These are phyloP conservation scores for Trifolium repens DNA, from an alignment of 306 rosid genomes.

Conservation along the genomic window DNA sequence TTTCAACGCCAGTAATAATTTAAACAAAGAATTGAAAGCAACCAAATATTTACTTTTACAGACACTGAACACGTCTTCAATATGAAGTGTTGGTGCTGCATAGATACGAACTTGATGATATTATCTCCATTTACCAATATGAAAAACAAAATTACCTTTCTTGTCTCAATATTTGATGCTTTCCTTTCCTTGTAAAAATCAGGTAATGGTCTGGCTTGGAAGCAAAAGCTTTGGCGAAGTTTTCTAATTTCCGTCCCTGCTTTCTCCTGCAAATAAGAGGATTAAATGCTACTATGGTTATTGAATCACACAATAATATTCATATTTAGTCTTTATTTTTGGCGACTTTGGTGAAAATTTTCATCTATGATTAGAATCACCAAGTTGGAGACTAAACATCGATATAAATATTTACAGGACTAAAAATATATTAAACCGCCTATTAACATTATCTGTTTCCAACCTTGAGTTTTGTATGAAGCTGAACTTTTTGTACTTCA, in stretches of 20 bases:
- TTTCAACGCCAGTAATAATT: not conserved
- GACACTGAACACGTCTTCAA: not conserved
- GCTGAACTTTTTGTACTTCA: constrained; percentile 67
- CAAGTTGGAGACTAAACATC: not conserved
- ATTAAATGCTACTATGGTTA: not conserved
- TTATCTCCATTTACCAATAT: not conserved
- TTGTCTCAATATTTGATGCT: constrained; percentile 53
- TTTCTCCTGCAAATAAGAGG: constrained; percentile 66
- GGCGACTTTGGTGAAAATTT: not conserved
- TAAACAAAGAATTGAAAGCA: not conserved
- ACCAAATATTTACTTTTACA: not conserved
- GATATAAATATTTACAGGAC: not conserved
- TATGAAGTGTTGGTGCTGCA: not conserved
- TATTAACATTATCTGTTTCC: constrained; percentile 25
- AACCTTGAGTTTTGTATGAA: constrained; percentile 74
- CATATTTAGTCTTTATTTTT: not conserved
- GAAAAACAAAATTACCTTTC: constrained; percentile 43
- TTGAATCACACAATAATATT: not conserved
- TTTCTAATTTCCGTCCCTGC: constrained; percentile 71
- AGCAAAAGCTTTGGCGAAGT: constrained; percentile 79
- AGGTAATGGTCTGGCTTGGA: constrained; percentile 94
- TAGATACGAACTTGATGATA: not conserved
- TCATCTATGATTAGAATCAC: not conserved
- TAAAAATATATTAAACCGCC: not conserved
- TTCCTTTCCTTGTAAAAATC: constrained; percentile 80